Percentiles rank a stretch among this genome's conserved stretches.
These are phyloP conservation scores for Trichophyton simii DNA, from an alignment of 2,329 filamentous ascomycete genomes.

Conservation along the genomic window DNA sequence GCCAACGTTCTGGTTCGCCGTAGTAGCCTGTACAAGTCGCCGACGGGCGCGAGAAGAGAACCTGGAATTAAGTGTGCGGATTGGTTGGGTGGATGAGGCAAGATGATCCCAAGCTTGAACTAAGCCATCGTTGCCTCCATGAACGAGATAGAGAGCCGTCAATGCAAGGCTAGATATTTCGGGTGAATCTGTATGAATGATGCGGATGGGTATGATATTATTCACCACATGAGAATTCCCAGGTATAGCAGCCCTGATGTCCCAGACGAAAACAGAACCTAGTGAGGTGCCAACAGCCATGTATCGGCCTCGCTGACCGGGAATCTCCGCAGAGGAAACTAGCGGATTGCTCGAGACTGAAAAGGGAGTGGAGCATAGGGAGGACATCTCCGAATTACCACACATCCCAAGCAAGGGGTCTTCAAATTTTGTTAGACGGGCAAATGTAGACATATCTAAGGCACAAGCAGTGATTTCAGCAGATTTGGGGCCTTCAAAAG, in stretches of 20 bases:
- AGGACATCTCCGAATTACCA: constrained; percentile 42
- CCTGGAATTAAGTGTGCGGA: constrained; percentile 76
- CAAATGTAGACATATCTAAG: constrained; percentile 62
- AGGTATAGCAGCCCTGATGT: constrained; percentile 56
- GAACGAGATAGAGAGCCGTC: constrained; percentile 75
- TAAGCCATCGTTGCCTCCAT: constrained; percentile 86
- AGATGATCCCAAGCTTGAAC: constrained; percentile 97
- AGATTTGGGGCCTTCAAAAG: constrained; percentile 47
- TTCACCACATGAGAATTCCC: constrained; percentile 44
- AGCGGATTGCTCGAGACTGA: constrained; percentile 35
- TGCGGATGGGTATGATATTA: constrained; percentile 56
- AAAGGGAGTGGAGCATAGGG: constrained; percentile 42
- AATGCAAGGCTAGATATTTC: constrained; percentile 71
- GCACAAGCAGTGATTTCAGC: constrained; percentile 56
- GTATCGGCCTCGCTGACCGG: constrained; percentile 71
- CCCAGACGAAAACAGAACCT: constrained; percentile 72
- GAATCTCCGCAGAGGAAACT: constrained; percentile 48
- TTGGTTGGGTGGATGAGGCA: constrained; percentile 61
- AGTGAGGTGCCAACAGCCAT: constrained; percentile 67
- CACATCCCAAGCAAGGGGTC: constrained; percentile 58
- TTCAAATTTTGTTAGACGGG: constrained; percentile 59
- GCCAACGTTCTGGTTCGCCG: constrained; percentile 54
- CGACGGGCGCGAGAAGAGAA: constrained; percentile 73
- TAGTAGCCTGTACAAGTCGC: constrained; percentile 54
- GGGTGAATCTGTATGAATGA: constrained; percentile 82